Base-by-base conservation (phyloP, 2,329 filamentous ascomycete genomes). In the Claviceps pazoutovae region DNA sequence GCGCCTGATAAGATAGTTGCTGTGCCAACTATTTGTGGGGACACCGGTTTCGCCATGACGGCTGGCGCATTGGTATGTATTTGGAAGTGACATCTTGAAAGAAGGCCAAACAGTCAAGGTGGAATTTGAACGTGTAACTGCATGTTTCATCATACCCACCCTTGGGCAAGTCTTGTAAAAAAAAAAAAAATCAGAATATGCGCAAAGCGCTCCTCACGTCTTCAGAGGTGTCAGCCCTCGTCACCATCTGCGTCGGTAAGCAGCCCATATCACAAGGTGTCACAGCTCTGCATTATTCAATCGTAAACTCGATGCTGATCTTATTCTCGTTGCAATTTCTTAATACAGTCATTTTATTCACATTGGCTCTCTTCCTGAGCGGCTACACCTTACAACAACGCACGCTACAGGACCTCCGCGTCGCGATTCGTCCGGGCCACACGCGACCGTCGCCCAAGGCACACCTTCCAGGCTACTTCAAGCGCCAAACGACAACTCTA, bases 351-450 rank as follows among this genome's bases (percentile, higher is more conserved):
- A 71, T 87, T 56, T 65, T 86, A 26, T 95, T 88, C 68, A 95
- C 89, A 3, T 67, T 83, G 39, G 79, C 89, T 4, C 80, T 96
- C 26, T 96, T 96, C 66, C 74, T 95, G 36, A 88, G 86, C 49
- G 90, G 90, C 61, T 95, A 94, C 66, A 78, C 83, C 3, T 76
- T 95, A 50, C 90, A 96, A 62, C 90, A 96, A 67, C 81, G 88
- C 60, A 93, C 88, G 0, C 79, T 95, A 4, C 79, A 78, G 56
- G 83, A 84, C 59, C 76, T 96, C 36, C 86, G 91, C 60, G 72
- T 75, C 52, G 86, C 86, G 17, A 83, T 95, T 60, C 76, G 76
- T 58, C 68, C 68, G 5, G 61, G 62, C 49, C 63, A 74, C 56
- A 66, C 72, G 61, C 69, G 62, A 8, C 69, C 73, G 5, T 70